Percentiles rank a stretch among this genome's conserved stretches.
These are phyloP conservation scores for Ceratobasidium theobromae DNA, from an alignment of 1,284 basidiomycete genomes.

Conservation along the genomic window DNA sequence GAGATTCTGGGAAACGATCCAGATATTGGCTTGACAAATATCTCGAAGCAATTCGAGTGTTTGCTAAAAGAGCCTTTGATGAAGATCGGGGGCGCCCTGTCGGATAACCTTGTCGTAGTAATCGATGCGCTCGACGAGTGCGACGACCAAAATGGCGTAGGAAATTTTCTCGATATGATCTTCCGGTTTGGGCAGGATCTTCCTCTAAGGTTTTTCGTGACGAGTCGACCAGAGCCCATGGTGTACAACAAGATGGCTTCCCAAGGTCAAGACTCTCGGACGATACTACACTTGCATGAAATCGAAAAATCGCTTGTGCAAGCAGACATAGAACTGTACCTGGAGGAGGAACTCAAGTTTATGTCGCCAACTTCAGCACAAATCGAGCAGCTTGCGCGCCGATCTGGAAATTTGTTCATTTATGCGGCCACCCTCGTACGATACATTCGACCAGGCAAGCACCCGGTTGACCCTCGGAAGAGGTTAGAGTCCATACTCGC, in stretches of 20 bases:
- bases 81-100: not conserved
- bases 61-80: not conserved
- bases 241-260: not conserved
- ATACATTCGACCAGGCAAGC: not conserved
- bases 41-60: not conserved
- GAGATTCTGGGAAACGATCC: not conserved
- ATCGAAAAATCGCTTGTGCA: not conserved
- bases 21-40: not conserved
- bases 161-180: not conserved
- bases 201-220: not conserved
- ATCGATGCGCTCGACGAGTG: slow-evolving; percentile 27
- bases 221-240: not conserved
- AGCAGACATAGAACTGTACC: not conserved
- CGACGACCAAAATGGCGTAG: not conserved
- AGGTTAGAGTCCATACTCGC: not conserved
- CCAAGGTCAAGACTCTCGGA: not conserved
- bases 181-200: not conserved
- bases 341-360: not conserved
- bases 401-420: not conserved
- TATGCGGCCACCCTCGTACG: slow-evolving; percentile 1
- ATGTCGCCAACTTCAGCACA: too few relatives aligned
- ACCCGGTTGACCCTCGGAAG: not conserved
- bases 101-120: not conserved
- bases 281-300: not conserved
- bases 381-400: too few relatives aligned